A percentile compares a stretch with the other conserved stretches of the same genome.
Conservation (phyloP, 352 stramenopile species). For the Phytophthora boehmeriae region DNA sequence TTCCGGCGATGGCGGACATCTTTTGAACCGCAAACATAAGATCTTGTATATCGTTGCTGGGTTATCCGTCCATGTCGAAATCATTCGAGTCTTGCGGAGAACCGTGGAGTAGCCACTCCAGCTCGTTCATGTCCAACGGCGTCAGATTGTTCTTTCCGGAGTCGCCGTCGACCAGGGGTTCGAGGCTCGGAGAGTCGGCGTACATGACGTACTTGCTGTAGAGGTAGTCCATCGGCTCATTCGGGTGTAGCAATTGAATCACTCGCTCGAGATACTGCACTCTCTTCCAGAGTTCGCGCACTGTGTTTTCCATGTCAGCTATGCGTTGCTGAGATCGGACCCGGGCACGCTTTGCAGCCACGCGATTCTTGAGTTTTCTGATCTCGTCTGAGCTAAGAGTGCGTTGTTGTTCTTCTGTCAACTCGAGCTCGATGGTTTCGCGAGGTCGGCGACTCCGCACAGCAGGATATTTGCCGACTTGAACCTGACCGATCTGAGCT, state of each 20-base stretch:
- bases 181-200: constrained; percentile 38
- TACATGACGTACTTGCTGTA: constrained; percentile 59
- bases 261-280: constrained; percentile 67
- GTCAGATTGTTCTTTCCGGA: constrained; percentile 11
- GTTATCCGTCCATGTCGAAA: constrained; percentile 29
- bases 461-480: constrained; percentile 37
- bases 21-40: too few relatives aligned
- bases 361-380: constrained; percentile 74
- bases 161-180: constrained; percentile 22
- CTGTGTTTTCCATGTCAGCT: constrained; percentile 51
- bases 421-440: constrained; percentile 56
- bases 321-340: constrained; percentile 59
- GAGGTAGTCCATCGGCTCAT: constrained; percentile 40
- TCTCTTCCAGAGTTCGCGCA: constrained; percentile 58
- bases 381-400: constrained; percentile 55
- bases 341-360: constrained; percentile 61
- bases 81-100: constrained; percentile 23
- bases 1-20: too few relatives aligned
- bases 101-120: constrained; percentile 43
- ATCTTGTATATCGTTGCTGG: too few relatives aligned
- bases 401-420: constrained; percentile 47
- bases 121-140: constrained; percentile 32
- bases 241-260: constrained; percentile 40
- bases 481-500: constrained; percentile 26
- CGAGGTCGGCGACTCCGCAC: constrained; percentile 44